Evolutionary conservation across 345 rosid species (phyloP).

Genomic region (Citrus cavaleriei): DNA sequence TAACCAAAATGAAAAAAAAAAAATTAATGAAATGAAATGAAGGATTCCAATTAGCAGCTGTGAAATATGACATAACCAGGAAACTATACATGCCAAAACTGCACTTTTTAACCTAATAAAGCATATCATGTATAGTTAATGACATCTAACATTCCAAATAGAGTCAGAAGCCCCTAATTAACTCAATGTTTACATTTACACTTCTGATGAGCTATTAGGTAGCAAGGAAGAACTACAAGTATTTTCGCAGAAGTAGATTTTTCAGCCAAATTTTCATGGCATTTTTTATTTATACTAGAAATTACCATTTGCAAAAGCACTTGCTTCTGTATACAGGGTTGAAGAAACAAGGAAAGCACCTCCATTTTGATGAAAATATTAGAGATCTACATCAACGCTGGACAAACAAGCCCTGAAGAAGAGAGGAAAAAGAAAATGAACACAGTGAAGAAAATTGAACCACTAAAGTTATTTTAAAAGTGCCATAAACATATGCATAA

Average conservation of each 20-base stretch:
- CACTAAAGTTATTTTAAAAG: neutral
- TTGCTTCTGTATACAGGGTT: neutral
- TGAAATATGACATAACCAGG: neutral
- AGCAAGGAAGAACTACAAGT: neutral
- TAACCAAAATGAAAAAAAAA: too few species aligned
- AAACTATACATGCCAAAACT: neutral
- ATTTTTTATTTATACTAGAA: neutral
- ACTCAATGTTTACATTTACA: conserved; percentile 25
- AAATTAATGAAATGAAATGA: neutral
- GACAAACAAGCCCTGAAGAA: neutral
- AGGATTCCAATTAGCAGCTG: neutral
- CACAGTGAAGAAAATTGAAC: neutral
- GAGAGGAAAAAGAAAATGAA: neutral
- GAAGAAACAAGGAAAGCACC: neutral
- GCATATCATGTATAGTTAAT: neutral
- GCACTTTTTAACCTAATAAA: neutral
- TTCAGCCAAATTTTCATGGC: neutral
- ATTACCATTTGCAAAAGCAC: neutral
- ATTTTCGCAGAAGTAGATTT: neutral
- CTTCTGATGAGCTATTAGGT: conserved; percentile 16
- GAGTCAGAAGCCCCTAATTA: conserved; percentile 7
- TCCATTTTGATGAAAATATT: neutral
- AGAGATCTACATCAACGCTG: conserved; percentile 4
- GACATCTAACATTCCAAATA: neutral
- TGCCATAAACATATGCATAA: neutral